Base-by-base conservation (phyloP, 331 rosid species). In the Acacia pycnantha region DNA sequence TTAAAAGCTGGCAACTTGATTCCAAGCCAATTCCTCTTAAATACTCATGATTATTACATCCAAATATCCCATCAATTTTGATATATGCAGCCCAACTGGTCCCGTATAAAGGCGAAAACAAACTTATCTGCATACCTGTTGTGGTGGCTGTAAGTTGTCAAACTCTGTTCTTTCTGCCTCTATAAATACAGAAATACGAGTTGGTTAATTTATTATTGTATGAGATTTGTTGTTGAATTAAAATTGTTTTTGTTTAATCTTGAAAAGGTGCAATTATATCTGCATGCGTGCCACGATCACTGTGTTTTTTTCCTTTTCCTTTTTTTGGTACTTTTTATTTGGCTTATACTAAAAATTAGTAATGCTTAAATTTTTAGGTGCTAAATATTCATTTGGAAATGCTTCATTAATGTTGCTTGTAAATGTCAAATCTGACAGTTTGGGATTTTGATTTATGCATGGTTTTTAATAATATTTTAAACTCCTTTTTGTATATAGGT, bases 61-160 rank as follows among this genome's bases (percentile, higher is more conserved):
- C 31, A 44, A 58, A 68, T 40, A 40, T 50, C 15, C 79, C 85
- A 53, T 77, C 29, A 35, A 12, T 73, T 53, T 40, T 77, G 70
- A 83, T 41, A 33, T 81, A 44, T 89, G 91, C 94, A 94, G 98
- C 99, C 67, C 97, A 92, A 89, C 82, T 92, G 84, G 98, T 94
- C 54, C 41, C 81, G 13, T 81, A 73, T 74, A 87, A 92, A 82
- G 97, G 92, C 22, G 92, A 89, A 76, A 88, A 80, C 85, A 91
- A 89, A 89, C 70, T 92, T 82, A 79, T 90, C 79, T 84, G 88
- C 86, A 90, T 93, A 74, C 98, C 99, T 18, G 98, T 87, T 75
- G 93, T 92, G 71, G 97, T 92, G 72, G 98, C 98, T 40, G 97
- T 94, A 88, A 94, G 98, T 89, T 70, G 37, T 76, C 84, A 14